Evolutionary conservation across 805 yeast genomes (phyloP).

Genomic region (Sugiyamaella boreocaroliniensis): DNA sequence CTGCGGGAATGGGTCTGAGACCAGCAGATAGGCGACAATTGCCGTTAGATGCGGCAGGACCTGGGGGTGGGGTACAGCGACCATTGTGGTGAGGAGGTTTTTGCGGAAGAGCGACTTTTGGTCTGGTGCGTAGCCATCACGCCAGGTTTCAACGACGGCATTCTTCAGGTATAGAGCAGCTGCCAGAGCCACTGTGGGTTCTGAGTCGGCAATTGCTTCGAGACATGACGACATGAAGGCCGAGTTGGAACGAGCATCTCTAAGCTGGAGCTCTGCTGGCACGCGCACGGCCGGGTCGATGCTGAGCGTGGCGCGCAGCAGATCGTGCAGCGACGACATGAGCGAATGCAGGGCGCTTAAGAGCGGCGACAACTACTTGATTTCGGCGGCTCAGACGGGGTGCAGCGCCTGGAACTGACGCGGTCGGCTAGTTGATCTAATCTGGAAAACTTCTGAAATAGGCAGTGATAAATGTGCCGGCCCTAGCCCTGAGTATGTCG

Average conservation of each 20-base stretch:
- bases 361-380: neutral
- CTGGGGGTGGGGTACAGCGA: neutral
- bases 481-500: neutral
- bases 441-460: neutral
- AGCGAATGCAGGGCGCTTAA: neutral
- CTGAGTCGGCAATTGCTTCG: conserved; percentile 52
- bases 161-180: conserved; percentile 81
- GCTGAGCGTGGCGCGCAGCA: conserved; percentile 48
- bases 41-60: conserved; percentile 1
- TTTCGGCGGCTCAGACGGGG: neutral
- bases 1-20: conserved; percentile 6
- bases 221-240: conserved; percentile 78
- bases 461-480: neutral
- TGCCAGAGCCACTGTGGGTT: conserved; percentile 45
- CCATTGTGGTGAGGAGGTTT: conserved; percentile 3
- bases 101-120: conserved; percentile 2
- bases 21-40: conserved; percentile 1
- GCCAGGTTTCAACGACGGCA: conserved; percentile 24
- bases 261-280: conserved; percentile 62
- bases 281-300: conserved; percentile 53
- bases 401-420: neutral
- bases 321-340: neutral
- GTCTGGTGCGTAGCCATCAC: neutral
- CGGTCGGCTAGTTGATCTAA: neutral
- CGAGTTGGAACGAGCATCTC: conserved; percentile 44